These are phyloP conservation scores for Suillus spraguei DNA, from an alignment of 768 basidiomycete genomes.

Conservation along the genomic window DNA sequence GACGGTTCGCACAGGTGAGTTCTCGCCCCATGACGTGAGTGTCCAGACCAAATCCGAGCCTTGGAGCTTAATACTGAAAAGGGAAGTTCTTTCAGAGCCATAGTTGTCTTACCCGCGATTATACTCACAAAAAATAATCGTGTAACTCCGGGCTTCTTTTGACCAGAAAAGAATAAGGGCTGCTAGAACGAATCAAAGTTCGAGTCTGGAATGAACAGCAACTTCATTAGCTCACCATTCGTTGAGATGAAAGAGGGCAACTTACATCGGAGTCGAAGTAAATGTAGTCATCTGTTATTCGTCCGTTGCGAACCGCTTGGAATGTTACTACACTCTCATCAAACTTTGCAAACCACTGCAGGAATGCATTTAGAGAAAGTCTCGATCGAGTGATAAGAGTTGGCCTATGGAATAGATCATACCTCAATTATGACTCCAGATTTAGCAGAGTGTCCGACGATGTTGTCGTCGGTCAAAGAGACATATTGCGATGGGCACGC, in stretches of 20 bases:
- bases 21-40: background rate
- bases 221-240: background rate
- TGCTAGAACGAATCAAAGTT: background rate
- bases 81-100: background rate
- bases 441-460: background rate
- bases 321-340: background rate
- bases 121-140: background rate
- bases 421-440: background rate
- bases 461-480: background rate
- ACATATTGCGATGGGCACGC: background rate
- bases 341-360: background rate
- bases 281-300: background rate
- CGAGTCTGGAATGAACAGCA: background rate
- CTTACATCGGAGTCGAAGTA: background rate
- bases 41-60: background rate
- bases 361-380: background rate
- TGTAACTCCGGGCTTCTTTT: too few species aligned
- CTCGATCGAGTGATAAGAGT: background rate
- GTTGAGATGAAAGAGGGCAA: background rate
- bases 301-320: background rate
- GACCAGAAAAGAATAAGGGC: background rate
- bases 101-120: background rate
- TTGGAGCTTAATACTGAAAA: background rate
- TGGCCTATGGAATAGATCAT: background rate
- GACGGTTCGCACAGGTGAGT: background rate